Conservation (phyloP, 1,139 yeast species). For the Lodderomyces orthopsilosis region DNA sequence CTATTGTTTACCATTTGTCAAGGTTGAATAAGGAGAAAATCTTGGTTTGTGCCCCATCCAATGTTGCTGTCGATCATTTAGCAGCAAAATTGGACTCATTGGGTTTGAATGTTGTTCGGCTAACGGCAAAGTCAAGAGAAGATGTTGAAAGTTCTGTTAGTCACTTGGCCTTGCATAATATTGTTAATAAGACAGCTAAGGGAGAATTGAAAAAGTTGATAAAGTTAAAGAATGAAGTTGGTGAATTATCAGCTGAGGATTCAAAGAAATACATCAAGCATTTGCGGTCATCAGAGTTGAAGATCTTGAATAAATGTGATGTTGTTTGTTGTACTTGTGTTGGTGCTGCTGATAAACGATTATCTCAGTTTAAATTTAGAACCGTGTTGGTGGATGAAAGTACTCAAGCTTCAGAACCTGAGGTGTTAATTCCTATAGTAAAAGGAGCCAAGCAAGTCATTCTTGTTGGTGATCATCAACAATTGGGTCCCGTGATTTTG, state of each 20-base stretch:
- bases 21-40: constrained; percentile 56
- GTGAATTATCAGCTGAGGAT: constrained; percentile 64
- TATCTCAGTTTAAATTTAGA: constrained; percentile 55
- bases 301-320: constrained; percentile 58
- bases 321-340: constrained; percentile 91
- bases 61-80: constrained; percentile 91
- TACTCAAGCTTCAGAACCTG: constrained; percentile 94
- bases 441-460: constrained; percentile 88
- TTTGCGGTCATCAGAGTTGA: constrained; percentile 47
- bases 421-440: constrained; percentile 81
- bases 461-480: constrained; percentile 93
- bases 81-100: constrained; percentile 65
- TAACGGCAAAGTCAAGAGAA: constrained; percentile 76
- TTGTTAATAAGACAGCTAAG: constrained; percentile 45
- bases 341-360: constrained; percentile 79
- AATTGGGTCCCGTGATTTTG: constrained; percentile 85
- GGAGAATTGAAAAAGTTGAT: constrained; percentile 60
- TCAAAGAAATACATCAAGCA: constrained; percentile 39
- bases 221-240: constrained; percentile 60
- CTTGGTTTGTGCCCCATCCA: constrained; percentile 92
- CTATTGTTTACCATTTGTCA: constrained; percentile 76
- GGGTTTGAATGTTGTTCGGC: constrained; percentile 74
- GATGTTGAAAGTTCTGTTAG: constrained; percentile 67
- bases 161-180: constrained; percentile 51
- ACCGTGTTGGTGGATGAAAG: constrained; percentile 88